These are phyloP conservation scores for Cicer judaicum DNA, from an alignment of 306 rosid genomes.

Conservation along the genomic window DNA sequence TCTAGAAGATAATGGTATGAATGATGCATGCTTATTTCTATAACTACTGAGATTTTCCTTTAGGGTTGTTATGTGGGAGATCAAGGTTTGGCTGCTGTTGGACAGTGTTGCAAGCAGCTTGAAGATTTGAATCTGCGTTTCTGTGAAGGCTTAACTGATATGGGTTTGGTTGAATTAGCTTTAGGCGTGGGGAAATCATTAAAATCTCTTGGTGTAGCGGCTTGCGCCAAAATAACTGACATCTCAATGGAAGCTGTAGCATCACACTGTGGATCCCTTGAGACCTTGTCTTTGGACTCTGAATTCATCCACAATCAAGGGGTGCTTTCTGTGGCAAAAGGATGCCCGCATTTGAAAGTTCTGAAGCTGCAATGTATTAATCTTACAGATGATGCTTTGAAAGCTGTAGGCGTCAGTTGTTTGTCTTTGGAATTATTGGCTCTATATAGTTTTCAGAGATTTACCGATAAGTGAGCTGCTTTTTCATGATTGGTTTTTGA, in stretches of 20 bases:
- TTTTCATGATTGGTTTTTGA: conserved; percentile 23
- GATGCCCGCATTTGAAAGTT: conserved; percentile 77
- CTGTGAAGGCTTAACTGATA: conserved; percentile 90
- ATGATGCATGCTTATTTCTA: conserved; percentile 15
- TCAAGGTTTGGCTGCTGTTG: conserved; percentile 83
- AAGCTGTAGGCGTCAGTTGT: conserved; percentile 75
- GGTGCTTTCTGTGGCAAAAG: conserved; percentile 77
- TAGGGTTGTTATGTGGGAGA: conserved; percentile 99
- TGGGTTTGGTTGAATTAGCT: conserved; percentile 72
- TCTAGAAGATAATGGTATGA: conserved; percentile 6
- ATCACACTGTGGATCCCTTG: conserved; percentile 70
- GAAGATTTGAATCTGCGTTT: conserved; percentile 90
- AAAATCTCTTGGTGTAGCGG: conserved; percentile 86
- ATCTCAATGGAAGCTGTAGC: conserved; percentile 83
- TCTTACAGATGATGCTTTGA: conserved; percentile 89
- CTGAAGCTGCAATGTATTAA: conserved; percentile 84
- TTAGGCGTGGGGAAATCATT: conserved; percentile 73
- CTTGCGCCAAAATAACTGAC: conserved; percentile 86
- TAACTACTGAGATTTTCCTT: conserved; percentile 38
- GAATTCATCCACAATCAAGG: conserved; percentile 84
- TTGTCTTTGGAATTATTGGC: conserved; percentile 72
- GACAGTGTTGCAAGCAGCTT: conserved; percentile 78
- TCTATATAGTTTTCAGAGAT: conserved; percentile 81
- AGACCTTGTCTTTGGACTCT: conserved; percentile 76
- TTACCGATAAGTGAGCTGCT: conserved; percentile 77